Conservation (phyloP, 164 flowering plant genomes). For the Pachysandra terminalis region DNA sequence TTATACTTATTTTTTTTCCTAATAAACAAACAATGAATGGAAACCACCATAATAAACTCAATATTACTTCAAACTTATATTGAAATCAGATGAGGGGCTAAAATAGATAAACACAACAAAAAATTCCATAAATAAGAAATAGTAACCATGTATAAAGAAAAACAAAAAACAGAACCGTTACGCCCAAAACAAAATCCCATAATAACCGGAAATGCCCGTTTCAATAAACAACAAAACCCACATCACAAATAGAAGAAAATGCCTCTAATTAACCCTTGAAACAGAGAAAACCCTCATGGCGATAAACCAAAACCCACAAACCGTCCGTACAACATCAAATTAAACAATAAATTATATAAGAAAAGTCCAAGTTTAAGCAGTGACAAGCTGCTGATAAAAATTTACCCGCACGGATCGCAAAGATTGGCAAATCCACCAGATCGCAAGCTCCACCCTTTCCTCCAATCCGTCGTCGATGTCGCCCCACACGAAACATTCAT, state of each 20-base stretch:
- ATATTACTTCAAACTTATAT: background rate
- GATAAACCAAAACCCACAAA: background rate
- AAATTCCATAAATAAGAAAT: background rate
- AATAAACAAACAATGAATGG: no score
- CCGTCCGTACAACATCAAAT: constrained; percentile 1
- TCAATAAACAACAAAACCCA: background rate
- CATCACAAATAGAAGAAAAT: background rate
- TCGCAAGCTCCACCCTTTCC: constrained; percentile 65
- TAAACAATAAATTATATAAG: background rate
- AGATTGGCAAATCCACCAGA: constrained; percentile 63
- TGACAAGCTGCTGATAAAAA: background rate
- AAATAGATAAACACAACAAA: background rate
- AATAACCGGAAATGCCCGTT: no score
- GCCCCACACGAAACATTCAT: constrained; percentile 54
- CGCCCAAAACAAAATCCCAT: no score
- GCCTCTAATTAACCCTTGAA: background rate
- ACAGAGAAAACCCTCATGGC: background rate
- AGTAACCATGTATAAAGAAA: background rate
- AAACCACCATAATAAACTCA: background rate
- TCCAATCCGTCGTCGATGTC: constrained; percentile 47
- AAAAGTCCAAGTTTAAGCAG: background rate
- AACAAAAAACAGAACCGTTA: no score
- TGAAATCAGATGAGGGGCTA: background rate
- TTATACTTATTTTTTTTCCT: background rate
- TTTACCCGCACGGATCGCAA: constrained; percentile 76